phyloP scores from a whole-genome alignment of 352 stramenopile species.

The Pythium pectinolyticum region DNA sequence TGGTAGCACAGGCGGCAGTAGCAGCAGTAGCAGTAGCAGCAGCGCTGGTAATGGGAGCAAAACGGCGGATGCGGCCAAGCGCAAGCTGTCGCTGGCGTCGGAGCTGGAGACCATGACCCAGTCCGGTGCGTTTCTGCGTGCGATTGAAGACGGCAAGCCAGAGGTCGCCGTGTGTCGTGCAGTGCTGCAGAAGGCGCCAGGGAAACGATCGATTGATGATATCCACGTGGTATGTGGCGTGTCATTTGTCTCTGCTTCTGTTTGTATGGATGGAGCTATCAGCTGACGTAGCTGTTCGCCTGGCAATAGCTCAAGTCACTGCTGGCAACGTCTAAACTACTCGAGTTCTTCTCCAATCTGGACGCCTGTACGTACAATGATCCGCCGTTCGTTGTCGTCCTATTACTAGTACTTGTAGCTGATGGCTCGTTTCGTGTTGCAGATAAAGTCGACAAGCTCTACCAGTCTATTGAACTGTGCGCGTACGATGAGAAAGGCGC shows the following conservation, averaged over 20 bases:
- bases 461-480: constrained; percentile 66
- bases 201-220: constrained; percentile 66
- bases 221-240: constrained; percentile 52
- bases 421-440: not conserved
- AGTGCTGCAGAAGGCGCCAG: constrained; percentile 53
- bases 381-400: not conserved
- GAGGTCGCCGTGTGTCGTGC: constrained; percentile 53
- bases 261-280: not conserved
- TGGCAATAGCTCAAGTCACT: constrained; percentile 66
- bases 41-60: not conserved
- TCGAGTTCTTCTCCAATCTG: constrained; percentile 81
- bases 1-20: not conserved
- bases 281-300: not conserved
- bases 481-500: constrained; percentile 42
- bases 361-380: constrained; percentile 56
- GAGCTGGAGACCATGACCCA: constrained; percentile 33
- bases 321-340: constrained; percentile 66
- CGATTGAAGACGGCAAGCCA: constrained; percentile 40
- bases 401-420: not conserved
- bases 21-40: not conserved
- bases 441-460: constrained; percentile 59
- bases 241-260: not conserved
- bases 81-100: constrained; percentile 33
- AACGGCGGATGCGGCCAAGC: not conserved
- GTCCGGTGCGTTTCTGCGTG: constrained; percentile 26